These are phyloP conservation scores for Quercus agrifolia DNA, from an alignment of 306 rosid genomes.

Conservation along the genomic window DNA sequence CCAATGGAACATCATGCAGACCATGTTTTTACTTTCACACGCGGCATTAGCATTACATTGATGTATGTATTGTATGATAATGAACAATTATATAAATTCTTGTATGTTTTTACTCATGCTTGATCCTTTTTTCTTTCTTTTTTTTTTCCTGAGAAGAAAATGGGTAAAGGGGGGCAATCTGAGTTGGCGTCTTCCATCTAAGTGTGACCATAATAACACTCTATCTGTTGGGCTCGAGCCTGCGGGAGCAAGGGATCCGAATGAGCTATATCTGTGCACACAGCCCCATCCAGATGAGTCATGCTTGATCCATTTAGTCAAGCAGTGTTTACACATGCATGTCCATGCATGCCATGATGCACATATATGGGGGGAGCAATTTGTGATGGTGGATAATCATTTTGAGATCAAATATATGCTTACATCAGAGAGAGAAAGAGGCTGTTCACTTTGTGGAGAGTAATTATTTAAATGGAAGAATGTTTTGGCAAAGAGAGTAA, in stretches of 20 bases:
- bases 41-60: slow-evolving; percentile 8
- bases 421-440: slow-evolving; percentile 45
- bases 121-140: too few species aligned
- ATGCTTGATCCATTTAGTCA: neutral
- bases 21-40: slow-evolving; percentile 14
- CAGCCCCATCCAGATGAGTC: too few species aligned
- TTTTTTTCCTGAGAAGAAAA: too few species aligned
- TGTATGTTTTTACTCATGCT: too few species aligned
- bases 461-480: slow-evolving; percentile 50
- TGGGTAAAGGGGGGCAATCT: too few species aligned
- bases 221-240: rapidly evolving
- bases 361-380: slow-evolving; percentile 30
- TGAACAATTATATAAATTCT: neutral
- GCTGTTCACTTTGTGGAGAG: slow-evolving; percentile 44
- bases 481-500: slow-evolving; percentile 40
- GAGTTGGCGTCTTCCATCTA: too few species aligned
- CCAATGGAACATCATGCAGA: slow-evolving; percentile 36
- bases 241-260: too few species aligned
- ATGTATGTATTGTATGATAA: slow-evolving; percentile 6
- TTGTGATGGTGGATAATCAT: slow-evolving; percentile 70
- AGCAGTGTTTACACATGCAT: slow-evolving; percentile 15
- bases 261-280: too few species aligned
- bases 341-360: slow-evolving; percentile 24
- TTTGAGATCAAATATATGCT: slow-evolving; percentile 49
- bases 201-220: too few species aligned